Base-by-base conservation (phyloP, 1,284 basidiomycete species). In the Sutorius eximius region DNA sequence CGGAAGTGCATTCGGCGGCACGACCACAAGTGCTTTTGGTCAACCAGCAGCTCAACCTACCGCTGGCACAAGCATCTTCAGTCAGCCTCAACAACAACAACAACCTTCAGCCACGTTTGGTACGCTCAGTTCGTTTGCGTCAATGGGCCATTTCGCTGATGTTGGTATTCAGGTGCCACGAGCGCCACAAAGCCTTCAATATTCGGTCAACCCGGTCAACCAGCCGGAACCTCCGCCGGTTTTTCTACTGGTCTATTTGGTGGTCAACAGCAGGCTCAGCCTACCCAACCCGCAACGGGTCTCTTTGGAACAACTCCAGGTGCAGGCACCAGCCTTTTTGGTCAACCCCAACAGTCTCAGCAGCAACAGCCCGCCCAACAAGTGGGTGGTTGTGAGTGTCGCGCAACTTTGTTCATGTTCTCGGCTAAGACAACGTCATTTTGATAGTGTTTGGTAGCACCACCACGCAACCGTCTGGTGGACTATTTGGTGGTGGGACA, bases 161-260 rank as follows among this genome's bases (percentile, higher is more conserved):
- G 18, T 52, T n/a, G 9, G 27, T 29, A 38, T 33, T 24, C 22
- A 70, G 68, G 60, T 53, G 48, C 60, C 56, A 62, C 63, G 47
- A 68, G 70, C 48, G 67, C 73, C n/a, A 59, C 72, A 24, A 83
- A 82, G 52, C 72, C 81, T n/a, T 70, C 72, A 15, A 63, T 76
- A 45, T 79, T 82, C 53, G 68, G 74, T 36, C 71, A 71, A 37
- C 56, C 72, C 11, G 55, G 45, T 41, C 75, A 76, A 45, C 62
- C 73, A 29, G 45, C 55, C 13, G 64, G 59, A 30, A 48, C 67
- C 27, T 47, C 57, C 8, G 59, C 72, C 2, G 54, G 67, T 43
- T 74, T 71, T 40, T 66, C 56, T 2, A 45, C 55, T 12, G 53
- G 67, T 11, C 15, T 71, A 20, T 73, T 63, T 18, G 61, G 71